These are phyloP conservation scores for Syzygium grande DNA, from an alignment of 345 rosid genomes.

Conservation along the genomic window DNA sequence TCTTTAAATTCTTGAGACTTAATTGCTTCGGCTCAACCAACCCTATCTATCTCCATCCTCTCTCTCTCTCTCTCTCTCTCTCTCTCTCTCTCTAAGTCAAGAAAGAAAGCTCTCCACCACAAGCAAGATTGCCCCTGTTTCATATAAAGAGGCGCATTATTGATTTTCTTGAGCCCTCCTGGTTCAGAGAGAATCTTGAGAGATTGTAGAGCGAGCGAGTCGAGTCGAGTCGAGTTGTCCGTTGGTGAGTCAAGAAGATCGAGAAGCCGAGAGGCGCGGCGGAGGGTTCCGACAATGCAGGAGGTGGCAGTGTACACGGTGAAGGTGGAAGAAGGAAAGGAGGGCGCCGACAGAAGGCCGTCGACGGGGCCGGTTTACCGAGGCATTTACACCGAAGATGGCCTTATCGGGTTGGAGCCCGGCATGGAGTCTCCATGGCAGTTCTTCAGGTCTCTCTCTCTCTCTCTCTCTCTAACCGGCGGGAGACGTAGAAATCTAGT, in stretches of 20 bases:
- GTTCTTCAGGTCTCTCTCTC: conserved; percentile 45
- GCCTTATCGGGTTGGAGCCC: conserved; percentile 48
- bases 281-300: not conserved
- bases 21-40: conserved; percentile 16
- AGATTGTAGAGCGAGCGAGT: not conserved
- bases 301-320: conserved; percentile 41
- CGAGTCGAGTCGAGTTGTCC: not conserved
- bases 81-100: not conserved
- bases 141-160: not conserved
- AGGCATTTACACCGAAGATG: conserved; percentile 69
- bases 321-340: conserved; percentile 63
- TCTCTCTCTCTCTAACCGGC: not conserved
- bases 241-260: not conserved
- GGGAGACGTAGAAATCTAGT: not conserved
- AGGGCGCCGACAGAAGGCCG: conserved; percentile 36
- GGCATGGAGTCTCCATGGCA: conserved; percentile 84
- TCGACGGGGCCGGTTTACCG: conserved; percentile 84
- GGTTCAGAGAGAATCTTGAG: not conserved
- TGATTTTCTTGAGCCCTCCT: not conserved
- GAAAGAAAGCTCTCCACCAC: not conserved
- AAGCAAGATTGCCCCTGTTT: not conserved
- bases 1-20: not conserved
- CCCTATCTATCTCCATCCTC: not conserved
- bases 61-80: not conserved
- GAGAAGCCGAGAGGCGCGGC: not conserved